phyloP scores from a whole-genome alignment of 1,284 basidiomycete species.

The Phellopilus nigrolimitatus region DNA sequence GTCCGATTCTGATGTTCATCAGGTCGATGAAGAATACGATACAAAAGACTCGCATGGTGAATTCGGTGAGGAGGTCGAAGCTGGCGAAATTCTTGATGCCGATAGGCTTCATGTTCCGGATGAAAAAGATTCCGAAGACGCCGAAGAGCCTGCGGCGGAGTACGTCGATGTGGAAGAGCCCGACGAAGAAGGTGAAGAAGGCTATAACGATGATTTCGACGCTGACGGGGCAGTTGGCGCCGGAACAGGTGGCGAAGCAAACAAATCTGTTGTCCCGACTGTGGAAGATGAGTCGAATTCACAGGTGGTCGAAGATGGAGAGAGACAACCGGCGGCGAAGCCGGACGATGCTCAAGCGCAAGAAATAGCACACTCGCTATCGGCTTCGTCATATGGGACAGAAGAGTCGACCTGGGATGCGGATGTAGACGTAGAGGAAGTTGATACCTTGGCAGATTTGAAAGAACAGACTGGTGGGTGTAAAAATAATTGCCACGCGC shows the following conservation, averaged over 20 bases:
- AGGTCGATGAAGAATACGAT: conserved; percentile 16
- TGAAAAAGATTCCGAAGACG: conserved; percentile 25
- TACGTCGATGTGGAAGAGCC: conserved; percentile 22
- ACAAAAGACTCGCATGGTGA: conserved; percentile 15
- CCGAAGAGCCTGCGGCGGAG: conserved; percentile 25
- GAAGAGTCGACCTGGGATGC: conserved; percentile 4
- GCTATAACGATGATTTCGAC: conserved; percentile 26
- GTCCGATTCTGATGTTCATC: conserved; percentile 20
- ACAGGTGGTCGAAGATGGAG: neutral
- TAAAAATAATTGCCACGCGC: neutral
- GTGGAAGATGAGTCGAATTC: neutral
- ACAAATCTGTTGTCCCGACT: conserved; percentile 12
- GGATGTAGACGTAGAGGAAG: conserved; percentile 2
- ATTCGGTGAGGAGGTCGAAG: conserved; percentile 15
- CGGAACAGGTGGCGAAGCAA: neutral
- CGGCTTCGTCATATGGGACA: conserved; percentile 1
- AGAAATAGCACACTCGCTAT: conserved; percentile 5
- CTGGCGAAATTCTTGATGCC: conserved; percentile 27
- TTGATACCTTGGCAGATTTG: neutral
- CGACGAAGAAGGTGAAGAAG: conserved; percentile 28
- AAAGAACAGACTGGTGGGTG: conserved; percentile 13
- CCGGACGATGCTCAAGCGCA: neutral
- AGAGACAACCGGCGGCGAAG: neutral
- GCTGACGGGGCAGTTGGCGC: neutral
- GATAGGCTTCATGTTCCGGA: conserved; percentile 28